Evolutionary conservation across 2,329 filamentous ascomycete genomes (phyloP).

Genomic region (Diaporthe humulicola): DNA sequence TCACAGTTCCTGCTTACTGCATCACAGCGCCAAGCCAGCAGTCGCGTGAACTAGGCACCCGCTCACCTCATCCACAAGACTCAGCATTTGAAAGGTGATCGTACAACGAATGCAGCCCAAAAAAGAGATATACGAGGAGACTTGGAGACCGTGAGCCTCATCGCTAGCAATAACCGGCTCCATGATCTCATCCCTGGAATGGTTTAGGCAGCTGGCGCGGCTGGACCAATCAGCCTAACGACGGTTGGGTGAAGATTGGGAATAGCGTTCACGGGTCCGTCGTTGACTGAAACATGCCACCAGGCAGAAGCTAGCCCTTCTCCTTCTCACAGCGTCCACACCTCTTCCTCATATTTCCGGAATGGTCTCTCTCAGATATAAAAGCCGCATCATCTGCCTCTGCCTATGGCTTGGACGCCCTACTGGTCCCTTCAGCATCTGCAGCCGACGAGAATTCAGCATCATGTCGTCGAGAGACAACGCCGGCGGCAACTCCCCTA

Average conservation of each 20-base stretch:
- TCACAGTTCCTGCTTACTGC: background rate
- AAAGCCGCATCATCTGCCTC: background rate
- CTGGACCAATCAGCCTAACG: background rate
- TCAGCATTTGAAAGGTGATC: background rate
- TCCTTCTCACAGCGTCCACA: background rate
- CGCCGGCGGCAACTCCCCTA: background rate
- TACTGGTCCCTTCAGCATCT: background rate
- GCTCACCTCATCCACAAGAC: background rate
- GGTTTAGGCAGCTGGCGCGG: constrained; percentile 12
- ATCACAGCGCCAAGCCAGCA: background rate
- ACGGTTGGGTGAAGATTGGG: constrained; percentile 1
- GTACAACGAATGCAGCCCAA: background rate
- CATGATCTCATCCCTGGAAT: background rate
- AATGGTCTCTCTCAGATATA: background rate
- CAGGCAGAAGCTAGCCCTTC: constrained; percentile 4
- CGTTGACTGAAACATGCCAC: background rate
- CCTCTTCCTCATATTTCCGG: too few relatives aligned
- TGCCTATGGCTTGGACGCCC: background rate
- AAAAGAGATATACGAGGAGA: too few relatives aligned
- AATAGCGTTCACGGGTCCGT: constrained; percentile 1
- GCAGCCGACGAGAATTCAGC: background rate
- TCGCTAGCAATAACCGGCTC: background rate
- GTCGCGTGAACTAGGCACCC: background rate
- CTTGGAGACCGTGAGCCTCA: background rate
- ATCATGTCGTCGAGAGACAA: background rate